Evolutionary conservation across 345 rosid genomes (phyloP), one percentile per base, ranked within the genome.

Genomic region (Kernera saxatilis): DNA sequence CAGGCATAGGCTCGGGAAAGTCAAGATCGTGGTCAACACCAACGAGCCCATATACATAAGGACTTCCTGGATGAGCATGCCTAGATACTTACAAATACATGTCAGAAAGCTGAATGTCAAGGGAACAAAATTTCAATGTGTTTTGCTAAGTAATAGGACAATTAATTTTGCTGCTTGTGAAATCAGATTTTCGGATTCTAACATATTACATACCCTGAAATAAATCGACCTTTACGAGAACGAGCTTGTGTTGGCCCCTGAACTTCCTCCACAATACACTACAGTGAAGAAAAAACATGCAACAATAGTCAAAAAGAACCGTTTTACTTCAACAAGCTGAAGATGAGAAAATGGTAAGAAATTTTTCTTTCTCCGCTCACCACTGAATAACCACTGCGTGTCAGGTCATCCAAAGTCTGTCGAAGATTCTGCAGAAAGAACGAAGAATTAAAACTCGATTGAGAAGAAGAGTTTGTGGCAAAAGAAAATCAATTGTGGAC

Each of bases 11-110:
- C 63, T 94, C 96, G 21, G 99, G 99, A 79, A 94, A 94, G 58
- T 94, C 99, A 73, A 94, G 88, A 86, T 94, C 97, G 23, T 94
- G 99, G 80, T 91, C 99, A 65, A 85, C 81, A 68, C 90, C 99
- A 72, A 85, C 99, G 53, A 89, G 99, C 58, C 99, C 99, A 88
- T 85, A 91, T 21, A 94, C 96, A 79, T 91, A 94, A 61, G 99
- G 99, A 83, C 90, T 94, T 64, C 99, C 99, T 27, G 99, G 97
- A 86, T 88, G 97, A 65, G 99, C 95, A 87, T 94, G 99, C 91
- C 99, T 94, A 79, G 39, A 81, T 71, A 57, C 67, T 68, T 74
- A 72, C 66, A 78, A 66, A 39, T 62, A 72, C 62, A 83, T 53
- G 83, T 87, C 81, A 84, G 81, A 75, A 53, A 64, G 61, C 56